A percentile compares a stretch with the other conserved stretches of the same genome.
Conservation (phyloP, 768 basidiomycete species). For the Termitomyces sp. region DNA sequence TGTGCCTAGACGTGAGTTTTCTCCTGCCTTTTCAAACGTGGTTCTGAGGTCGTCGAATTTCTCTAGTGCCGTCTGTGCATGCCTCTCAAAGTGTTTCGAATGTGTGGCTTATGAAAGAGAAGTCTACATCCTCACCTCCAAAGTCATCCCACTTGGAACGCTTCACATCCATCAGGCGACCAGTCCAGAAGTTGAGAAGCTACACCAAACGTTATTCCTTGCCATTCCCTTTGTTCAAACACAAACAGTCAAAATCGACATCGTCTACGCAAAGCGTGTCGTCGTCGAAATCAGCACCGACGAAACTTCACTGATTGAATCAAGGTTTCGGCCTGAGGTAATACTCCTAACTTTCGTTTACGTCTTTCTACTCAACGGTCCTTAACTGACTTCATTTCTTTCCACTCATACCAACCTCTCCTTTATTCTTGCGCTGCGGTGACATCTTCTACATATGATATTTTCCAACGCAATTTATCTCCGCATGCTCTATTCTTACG, state of each 20-base stretch:
- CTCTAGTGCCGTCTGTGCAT: neutral
- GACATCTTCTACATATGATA: neutral
- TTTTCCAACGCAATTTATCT: neutral
- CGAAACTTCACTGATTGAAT: neutral
- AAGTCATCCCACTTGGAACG: slow-evolving; percentile 25
- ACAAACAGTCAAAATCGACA: neutral
- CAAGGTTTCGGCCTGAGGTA: neutral
- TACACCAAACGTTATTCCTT: slow-evolving; percentile 46
- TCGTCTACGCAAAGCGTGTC: slow-evolving; percentile 1
- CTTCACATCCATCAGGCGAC: slow-evolving; percentile 24
- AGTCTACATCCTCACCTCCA: slow-evolving; percentile 9
- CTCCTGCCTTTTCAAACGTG: neutral
- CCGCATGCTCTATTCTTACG: neutral
- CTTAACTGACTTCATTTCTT: neutral
- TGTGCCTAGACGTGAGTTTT: neutral
- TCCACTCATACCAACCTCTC: neutral
- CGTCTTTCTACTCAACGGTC: neutral
- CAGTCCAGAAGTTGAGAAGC: slow-evolving; percentile 34
- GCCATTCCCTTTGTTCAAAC: slow-evolving; percentile 33
- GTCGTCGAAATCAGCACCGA: slow-evolving; percentile 11
- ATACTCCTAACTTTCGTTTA: neutral
- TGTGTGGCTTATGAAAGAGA: slow-evolving; percentile 43
- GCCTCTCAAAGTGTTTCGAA: slow-evolving; percentile 31
- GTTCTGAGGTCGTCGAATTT: neutral
- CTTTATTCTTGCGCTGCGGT: neutral